A percentile compares a stretch with the other conserved stretches of the same genome.
Evolutionary conservation across 176 grass and related monocot genomes (phyloP).

Genomic region (Oryza australiensis): DNA sequence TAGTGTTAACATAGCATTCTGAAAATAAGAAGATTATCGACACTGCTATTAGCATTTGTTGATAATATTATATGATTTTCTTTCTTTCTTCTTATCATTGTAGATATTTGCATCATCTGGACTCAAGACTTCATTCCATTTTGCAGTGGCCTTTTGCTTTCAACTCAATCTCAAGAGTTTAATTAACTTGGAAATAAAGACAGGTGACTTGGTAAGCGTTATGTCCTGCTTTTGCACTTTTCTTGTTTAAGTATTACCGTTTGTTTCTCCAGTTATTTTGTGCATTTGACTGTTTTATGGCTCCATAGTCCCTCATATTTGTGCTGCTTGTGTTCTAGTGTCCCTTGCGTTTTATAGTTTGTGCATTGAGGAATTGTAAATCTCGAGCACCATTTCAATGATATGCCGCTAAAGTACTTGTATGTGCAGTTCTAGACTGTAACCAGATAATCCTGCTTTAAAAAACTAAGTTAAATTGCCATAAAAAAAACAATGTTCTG

Average conservation of each 20-base stretch:
- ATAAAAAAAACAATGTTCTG: conserved; percentile 13
- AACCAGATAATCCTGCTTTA: neutral
- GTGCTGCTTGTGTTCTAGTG: neutral
- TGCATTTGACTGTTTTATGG: conserved; percentile 6
- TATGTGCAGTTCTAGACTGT: neutral
- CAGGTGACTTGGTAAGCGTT: conserved; percentile 36
- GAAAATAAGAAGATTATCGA: neutral
- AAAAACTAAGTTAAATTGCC: neutral
- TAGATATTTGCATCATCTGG: conserved; percentile 27
- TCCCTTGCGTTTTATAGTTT: neutral
- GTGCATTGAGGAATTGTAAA: neutral
- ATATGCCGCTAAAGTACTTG: neutral
- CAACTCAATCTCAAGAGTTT: neutral
- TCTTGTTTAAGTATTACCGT: conserved; percentile 13
- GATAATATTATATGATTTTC: neutral
- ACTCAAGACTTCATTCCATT: neutral
- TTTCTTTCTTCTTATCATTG: conserved; percentile 25
- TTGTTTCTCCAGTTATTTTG: neutral
- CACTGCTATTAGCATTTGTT: neutral
- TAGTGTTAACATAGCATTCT: neutral
- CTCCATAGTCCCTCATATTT: neutral
- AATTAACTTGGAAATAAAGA: conserved; percentile 30
- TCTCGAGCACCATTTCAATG: neutral
- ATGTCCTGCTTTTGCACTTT: neutral
- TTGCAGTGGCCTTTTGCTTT: neutral